Evolutionary conservation across 495 filamentous ascomycete genomes (phyloP).

Genomic region (Podospora tetraspora): DNA sequence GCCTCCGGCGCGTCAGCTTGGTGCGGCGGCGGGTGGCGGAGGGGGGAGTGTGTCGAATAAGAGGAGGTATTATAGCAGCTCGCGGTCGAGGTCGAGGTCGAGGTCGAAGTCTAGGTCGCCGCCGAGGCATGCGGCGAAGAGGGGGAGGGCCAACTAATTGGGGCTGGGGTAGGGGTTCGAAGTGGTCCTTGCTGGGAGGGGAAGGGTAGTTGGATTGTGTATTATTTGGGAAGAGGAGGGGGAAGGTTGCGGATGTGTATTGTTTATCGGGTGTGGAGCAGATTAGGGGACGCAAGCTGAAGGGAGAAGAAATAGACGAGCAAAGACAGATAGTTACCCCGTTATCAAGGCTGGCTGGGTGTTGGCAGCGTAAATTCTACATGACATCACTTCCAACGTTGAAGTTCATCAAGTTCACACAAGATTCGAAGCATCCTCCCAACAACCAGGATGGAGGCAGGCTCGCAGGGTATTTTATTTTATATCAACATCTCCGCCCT

Average conservation of each 20-base stretch:
- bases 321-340: not conserved
- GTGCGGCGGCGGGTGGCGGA: not conserved
- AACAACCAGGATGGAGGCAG: not conserved
- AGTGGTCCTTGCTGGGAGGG: not conserved
- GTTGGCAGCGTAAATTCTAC: not conserved
- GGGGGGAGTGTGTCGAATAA: not conserved
- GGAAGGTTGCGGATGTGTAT: not conserved
- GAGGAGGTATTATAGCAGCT: constrained; percentile 1
- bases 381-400: not conserved
- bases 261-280: not conserved
- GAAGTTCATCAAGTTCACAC: not conserved
- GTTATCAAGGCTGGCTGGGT: not conserved
- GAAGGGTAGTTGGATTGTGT: constrained; percentile 9
- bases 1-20: not conserved
- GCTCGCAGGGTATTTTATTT: constrained; percentile 2
- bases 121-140: not conserved
- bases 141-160: not conserved
- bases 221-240: not conserved
- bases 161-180: no score
- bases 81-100: constrained; percentile 9
- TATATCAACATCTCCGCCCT: not conserved
- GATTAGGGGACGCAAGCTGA: not conserved
- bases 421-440: no score
- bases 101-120: constrained; percentile 4
- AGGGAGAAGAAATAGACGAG: not conserved